Evolutionary conservation across 2,329 filamentous ascomycete genomes (phyloP), one percentile per base, ranked within the genome.

Genomic region (Microdochium nivale): DNA sequence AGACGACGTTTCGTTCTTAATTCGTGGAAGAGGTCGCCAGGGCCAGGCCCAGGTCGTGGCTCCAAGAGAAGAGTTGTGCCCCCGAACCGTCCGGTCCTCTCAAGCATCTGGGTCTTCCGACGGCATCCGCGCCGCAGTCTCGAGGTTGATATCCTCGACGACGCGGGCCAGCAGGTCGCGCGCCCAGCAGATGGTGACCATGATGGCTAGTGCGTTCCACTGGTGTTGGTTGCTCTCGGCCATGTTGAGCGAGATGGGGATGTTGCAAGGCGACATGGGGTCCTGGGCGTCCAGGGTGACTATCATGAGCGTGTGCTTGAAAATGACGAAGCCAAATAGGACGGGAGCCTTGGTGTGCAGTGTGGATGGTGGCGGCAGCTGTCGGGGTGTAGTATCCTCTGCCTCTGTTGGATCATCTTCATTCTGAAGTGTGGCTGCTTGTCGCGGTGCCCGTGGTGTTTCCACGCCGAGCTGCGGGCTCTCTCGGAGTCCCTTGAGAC

Each of bases 121-220:
- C n/a, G 40, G 40, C 40, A 44, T 44, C 40, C 40, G 40, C 21
- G 40, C 40, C 40, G 40, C 40, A 19, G 40, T 19, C 16, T 48
- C 50, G 33, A 49, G 47, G 32, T 19, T 25, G 33, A 35, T 19
- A 33, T 30, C n/a, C 16, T 50, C 30, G 3, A 35, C 48, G 13
- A 30, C 25, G 21, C 40, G 51, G 47, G 56, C 53, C 11, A 59
- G 57, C 52, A 55, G 50, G 48, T 67, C 64, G 33, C 64, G 61
- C 16, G 63, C 64, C 62, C 63, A 67, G 35, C 64, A 67, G 24
- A 66, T 54, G 16, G 62, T 65, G 13, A 60, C 60, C 58, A 67
- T 58, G 48, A 67, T 61, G 19, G 61, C 62, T 46, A 66, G 50
- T 13, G 64, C 61, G 25, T 66, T 65, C 64, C 64, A 67, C 47